Conservation (phyloP, 2,329 filamentous ascomycete genomes). For the Exserohilum rostratum region DNA sequence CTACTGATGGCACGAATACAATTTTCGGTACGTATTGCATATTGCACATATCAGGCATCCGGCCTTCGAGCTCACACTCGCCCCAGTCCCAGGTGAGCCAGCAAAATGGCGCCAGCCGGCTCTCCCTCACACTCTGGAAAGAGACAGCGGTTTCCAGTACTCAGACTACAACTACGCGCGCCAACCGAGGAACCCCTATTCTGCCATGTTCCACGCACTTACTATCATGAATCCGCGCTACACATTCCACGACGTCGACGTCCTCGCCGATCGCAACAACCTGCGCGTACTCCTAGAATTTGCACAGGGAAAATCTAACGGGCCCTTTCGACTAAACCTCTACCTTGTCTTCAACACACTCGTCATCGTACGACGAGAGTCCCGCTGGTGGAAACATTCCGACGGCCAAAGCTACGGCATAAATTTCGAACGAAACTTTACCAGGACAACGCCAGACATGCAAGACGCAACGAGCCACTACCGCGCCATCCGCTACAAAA, state of each 20-base stretch:
- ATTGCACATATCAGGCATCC: not conserved
- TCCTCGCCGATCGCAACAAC: constrained; percentile 40
- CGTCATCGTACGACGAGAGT: constrained; percentile 34
- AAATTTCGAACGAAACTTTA: constrained; percentile 40
- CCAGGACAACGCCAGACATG: constrained; percentile 24
- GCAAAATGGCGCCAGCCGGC: constrained; percentile 28
- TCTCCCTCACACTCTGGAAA: constrained; percentile 25
- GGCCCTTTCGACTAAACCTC: constrained; percentile 34
- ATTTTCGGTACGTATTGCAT: constrained; percentile 26
- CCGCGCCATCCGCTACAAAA: constrained; percentile 35
- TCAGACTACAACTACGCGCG: constrained; percentile 39
- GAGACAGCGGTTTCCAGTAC: constrained; percentile 30
- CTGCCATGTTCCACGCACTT: constrained; percentile 35
- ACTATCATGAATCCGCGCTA: constrained; percentile 29
- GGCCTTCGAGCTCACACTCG: not conserved
- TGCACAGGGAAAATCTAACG: constrained; percentile 30
- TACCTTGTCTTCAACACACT: constrained; percentile 32
- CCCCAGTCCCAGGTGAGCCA: constrained; percentile 32
- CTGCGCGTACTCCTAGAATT: constrained; percentile 36
- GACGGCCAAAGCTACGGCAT: constrained; percentile 25
- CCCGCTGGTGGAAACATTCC: constrained; percentile 28
- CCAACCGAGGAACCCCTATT: constrained; percentile 31
- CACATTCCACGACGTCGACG: constrained; percentile 29
- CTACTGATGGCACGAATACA: constrained; percentile 28
- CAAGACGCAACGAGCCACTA: constrained; percentile 38